These are phyloP conservation scores for Aspergillus ostianus DNA, from an alignment of 495 filamentous ascomycete species.

Conservation along the genomic window DNA sequence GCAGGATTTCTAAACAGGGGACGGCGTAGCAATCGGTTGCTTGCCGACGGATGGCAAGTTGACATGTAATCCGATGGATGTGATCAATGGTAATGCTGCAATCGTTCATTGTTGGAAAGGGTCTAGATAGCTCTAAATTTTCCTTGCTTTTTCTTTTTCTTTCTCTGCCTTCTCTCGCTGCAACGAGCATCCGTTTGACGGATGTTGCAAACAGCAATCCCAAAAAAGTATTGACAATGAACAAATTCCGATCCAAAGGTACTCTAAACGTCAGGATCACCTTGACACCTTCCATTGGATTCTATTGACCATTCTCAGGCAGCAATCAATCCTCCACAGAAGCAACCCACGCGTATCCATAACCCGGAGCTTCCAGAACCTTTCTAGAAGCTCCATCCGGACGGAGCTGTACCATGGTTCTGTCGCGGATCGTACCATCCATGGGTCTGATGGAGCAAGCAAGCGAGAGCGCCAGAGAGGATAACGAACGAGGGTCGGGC, in stretches of 20 bases:
- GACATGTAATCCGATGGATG: not conserved
- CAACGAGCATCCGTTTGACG: too few relatives aligned
- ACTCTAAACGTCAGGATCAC: not conserved
- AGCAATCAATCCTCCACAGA: not conserved
- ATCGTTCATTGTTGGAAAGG: not conserved
- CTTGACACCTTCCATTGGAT: not conserved
- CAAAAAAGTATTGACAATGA: too few relatives aligned
- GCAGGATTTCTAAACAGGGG: not conserved
- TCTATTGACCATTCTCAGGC: not conserved
- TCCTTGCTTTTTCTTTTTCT: not conserved
- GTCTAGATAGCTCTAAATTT: not conserved
- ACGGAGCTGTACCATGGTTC: conserved; percentile 10
- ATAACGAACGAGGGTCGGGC: not conserved
- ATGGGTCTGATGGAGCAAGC: conserved; percentile 21
- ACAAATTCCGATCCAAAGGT: not conserved
- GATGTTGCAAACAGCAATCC: too few relatives aligned
- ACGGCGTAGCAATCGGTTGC: not conserved
- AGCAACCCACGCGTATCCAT: not conserved
- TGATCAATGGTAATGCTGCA: not conserved
- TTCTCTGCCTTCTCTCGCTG: too few relatives aligned
- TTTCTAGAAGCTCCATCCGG: conserved; percentile 12
- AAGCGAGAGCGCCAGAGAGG: conserved; percentile 2
- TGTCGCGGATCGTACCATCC: conserved; percentile 30
- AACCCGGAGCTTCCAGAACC: conserved; percentile 11
- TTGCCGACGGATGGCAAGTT: not conserved